Base-by-base conservation (phyloP, 805 yeast genomes). In the Cyberlindnera japonica region DNA sequence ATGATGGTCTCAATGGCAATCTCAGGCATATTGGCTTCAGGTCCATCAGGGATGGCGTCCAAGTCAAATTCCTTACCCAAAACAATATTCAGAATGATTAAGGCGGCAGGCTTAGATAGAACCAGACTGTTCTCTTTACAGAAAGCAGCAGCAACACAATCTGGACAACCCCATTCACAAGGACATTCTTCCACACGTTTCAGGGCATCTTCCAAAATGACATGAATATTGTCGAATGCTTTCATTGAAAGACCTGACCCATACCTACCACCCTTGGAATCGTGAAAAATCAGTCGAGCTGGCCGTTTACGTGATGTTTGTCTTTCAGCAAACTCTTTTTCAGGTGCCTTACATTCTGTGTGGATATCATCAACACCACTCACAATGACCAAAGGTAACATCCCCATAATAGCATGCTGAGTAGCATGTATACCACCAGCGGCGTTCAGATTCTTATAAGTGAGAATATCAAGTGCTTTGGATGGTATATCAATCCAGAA, bases 351-450 rank as follows among this genome's bases (percentile, higher is more conserved):
- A 62, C 99, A 93, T 61, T 93, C 99, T 0, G 98, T 87, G 33
- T 75, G 76, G 12, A 93, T 72, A 51, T 93, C 99, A 49, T 80
- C 83, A 4, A 76, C 72, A 1, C 87, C 85, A 14, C 86, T 79
- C 11, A 79, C 77, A 5, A 89, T 78, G 44, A 77, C 81, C 20
- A 81, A 60, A 0, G 97, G 95, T 20, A 90, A 58, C 43, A 86
- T 71, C 34, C 85, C 81, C 74, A 93, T 81, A 2, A 93, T 65
- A 0, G 88, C 88, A 66, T 93, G 99, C 49, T 89, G 91, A 0
- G 96, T 95, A 2, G 95, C 97, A 64, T 93, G 99, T n/a, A 93
- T 86, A 0, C 93, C 95, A 5, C 86, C 99, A 0, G 98, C 91
- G 2, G 81, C 65, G 42, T 76, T 83, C 33, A 93, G 63, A 2